Evolutionary conservation across 2,329 filamentous ascomycete species (phyloP).

Genomic region (Cladophialophora exuberans): DNA sequence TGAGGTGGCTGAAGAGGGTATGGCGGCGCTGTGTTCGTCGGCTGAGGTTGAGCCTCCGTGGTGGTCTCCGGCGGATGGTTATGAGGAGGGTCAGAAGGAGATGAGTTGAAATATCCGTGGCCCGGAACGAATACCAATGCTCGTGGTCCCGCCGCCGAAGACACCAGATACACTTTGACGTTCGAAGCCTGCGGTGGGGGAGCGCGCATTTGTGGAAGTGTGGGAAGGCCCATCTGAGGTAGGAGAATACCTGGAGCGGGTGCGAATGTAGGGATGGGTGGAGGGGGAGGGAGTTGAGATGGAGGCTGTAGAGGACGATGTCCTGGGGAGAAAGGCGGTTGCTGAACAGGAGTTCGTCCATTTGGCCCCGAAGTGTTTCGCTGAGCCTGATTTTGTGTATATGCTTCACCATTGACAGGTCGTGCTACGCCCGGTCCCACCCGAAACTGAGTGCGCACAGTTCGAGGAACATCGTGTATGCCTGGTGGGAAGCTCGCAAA

Average conservation of each 20-base stretch:
- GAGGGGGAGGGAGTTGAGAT: background rate
- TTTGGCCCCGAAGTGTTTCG: background rate
- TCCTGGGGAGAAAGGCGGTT: background rate
- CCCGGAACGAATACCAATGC: slow-evolving; percentile 33
- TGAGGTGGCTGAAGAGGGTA: background rate
- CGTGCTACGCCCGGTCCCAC: too few relatives aligned
- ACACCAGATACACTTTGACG: slow-evolving; percentile 31
- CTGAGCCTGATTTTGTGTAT: too few relatives aligned
- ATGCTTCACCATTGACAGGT: too few relatives aligned
- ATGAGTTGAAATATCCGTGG: slow-evolving; percentile 29
- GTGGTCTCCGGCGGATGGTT: background rate
- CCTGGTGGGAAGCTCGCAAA: slow-evolving; percentile 4
- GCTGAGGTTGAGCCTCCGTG: background rate
- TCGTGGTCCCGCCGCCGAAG: slow-evolving; percentile 30
- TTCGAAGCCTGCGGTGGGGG: background rate
- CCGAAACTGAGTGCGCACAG: too few relatives aligned
- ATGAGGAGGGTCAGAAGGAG: background rate
- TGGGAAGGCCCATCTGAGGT: background rate
- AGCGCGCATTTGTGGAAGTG: slow-evolving; percentile 2
- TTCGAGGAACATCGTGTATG: too few relatives aligned
- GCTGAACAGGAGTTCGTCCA: too few relatives aligned
- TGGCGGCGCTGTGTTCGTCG: background rate
- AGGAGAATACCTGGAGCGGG: background rate
- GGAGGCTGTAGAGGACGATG: background rate
- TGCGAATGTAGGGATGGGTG: background rate